A percentile compares a stretch with the other conserved stretches of the same genome.
Evolutionary conservation across 352 stramenopile species (phyloP).

Genomic region (Phytophthora uliginosa): DNA sequence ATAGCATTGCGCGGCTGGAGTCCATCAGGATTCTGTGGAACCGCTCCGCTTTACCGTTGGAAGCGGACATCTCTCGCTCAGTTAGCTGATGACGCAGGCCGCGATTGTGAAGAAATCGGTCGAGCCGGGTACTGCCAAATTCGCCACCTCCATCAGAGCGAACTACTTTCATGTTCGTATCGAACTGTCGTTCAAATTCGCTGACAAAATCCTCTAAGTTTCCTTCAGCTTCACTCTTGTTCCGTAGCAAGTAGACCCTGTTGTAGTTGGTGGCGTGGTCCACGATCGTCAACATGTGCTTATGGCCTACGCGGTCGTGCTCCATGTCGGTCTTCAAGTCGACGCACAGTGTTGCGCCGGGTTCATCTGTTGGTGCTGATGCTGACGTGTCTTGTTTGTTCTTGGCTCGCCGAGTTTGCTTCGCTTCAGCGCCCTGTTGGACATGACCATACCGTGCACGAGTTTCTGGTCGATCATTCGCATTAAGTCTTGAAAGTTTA

Average conservation of each 20-base stretch:
- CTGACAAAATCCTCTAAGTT: conserved; percentile 2
- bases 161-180: not conserved
- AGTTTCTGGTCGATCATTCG: conserved; percentile 15
- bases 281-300: conserved; percentile 13
- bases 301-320: conserved; percentile 7
- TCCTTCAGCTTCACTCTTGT: not conserved
- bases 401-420: conserved; percentile 15
- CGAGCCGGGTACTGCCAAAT: conserved; percentile 5
- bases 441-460: not conserved
- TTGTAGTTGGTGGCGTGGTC: conserved; percentile 15
- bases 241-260: not conserved
- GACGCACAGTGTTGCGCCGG: conserved; percentile 11
- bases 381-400: conserved; percentile 7
- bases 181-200: conserved; percentile 15
- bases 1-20: conserved; percentile 18
- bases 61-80: conserved; percentile 5
- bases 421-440: conserved; percentile 13
- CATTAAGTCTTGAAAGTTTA: conserved; percentile 15
- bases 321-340: conserved; percentile 21
- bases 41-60: conserved; percentile 10
- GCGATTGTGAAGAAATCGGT: conserved; percentile 12
- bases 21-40: conserved; percentile 19
- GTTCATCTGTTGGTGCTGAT: conserved; percentile 13
- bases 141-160: conserved; percentile 3
- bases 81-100: conserved; percentile 8